A percentile compares a stretch with the other conserved stretches of the same genome.
These are phyloP conservation scores for Podospora didyma DNA, from an alignment of 495 filamentous ascomycete species.

Conservation along the genomic window DNA sequence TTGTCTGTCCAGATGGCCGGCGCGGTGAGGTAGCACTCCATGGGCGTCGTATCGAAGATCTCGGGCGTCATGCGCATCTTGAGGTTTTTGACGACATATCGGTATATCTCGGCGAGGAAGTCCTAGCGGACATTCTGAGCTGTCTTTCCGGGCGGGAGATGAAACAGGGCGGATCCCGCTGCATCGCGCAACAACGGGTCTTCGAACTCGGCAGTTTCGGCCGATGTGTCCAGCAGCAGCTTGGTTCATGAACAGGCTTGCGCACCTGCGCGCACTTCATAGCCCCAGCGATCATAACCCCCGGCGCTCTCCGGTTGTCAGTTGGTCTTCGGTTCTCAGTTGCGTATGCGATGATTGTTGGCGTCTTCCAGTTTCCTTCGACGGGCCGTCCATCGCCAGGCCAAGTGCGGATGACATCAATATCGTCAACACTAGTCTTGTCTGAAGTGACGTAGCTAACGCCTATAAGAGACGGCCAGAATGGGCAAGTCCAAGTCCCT, in stretches of 20 bases:
- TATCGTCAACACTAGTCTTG: neutral
- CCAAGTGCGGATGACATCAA: neutral
- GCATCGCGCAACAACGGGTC: neutral
- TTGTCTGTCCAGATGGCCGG: neutral
- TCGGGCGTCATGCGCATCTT: neutral
- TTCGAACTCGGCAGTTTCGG: neutral
- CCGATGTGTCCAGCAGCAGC: neutral
- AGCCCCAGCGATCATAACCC: neutral
- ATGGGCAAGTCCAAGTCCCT: too few species aligned
- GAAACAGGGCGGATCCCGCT: neutral
- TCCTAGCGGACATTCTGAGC: neutral
- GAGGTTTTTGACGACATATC: neutral
- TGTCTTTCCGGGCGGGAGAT: neutral
- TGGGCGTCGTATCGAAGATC: neutral
- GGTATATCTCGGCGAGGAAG: neutral
- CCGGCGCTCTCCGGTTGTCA: too few species aligned
- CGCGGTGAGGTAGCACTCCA: neutral
- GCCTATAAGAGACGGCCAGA: neutral
- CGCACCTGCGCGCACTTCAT: neutral
- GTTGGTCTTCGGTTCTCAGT: too few species aligned
- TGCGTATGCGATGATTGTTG: neutral
- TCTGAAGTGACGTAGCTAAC: neutral
- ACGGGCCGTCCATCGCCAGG: neutral
- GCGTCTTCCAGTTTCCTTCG: neutral
- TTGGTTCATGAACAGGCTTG: neutral